Base-by-base conservation (phyloP, 768 basidiomycete species). In the Wakefieldia striispora region DNA sequence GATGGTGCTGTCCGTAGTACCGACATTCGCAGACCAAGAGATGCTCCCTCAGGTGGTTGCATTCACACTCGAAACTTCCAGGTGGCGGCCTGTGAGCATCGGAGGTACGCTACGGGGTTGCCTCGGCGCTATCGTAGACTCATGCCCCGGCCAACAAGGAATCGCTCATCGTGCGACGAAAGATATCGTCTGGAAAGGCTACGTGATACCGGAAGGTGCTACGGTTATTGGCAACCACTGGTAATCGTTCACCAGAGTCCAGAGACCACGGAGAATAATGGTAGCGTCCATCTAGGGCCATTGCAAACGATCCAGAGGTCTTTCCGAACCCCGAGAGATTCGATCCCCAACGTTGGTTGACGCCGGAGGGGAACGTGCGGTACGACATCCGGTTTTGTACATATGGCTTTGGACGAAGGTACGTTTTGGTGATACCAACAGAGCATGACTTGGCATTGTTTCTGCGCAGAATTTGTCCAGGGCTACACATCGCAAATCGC, bases 101-200 rank as follows among this genome's bases (percentile, higher is more conserved):
- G 58, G 60, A 51, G 71, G 69, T 56, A 21, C 38, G 54, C 51
- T 16, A 33, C 33, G 6, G 33, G 33, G 14, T 16, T 16, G 14
- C 7, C 33, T 13, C 33, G 14, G 33, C 16, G 33, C 14, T 7
- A 13, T 33, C 33, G 16, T 6, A 33, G 6, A 33, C 33, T 33
- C 14, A 33, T 7, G 6, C 33, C 13, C 16, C 4, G 33, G 6
- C 16, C 33, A 14, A 33, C 16, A 33, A 61, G 83, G 84, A 1
- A 79, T 85, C 45, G 72, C 79, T 0, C 84, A 88, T 52, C 75
- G 77, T 40, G 76, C 83, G 0, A 86, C 79, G 1, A 75, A 75
- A 40, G 83, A 86, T 44, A 72, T 88, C 13, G 33, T 69, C 4
- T 66, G 66, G 47, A 61, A 59, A 1, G 55, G 63, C 19, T 76